Base-by-base conservation (phyloP, 1,139 yeast species). In the Candida sojae region DNA sequence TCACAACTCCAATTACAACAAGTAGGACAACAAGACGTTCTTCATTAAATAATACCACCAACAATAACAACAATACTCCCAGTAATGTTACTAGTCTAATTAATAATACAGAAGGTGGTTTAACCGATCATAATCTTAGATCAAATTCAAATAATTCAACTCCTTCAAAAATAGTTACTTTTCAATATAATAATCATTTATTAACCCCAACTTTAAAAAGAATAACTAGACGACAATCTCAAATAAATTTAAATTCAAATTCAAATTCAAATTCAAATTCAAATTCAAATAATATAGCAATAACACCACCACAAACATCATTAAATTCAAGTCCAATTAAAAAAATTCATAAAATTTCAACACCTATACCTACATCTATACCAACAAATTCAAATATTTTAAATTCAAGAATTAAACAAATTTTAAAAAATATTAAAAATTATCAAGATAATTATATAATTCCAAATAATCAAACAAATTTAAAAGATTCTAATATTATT, bases 121-220 rank as follows among this genome's bases (percentile, higher is more conserved):
- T 36, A 36, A 36, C 39, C 2, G 39, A 36, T 25, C 39, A 36
- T 12, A 36, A 36, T 23, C n/a, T 36, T 26, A 12, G 42, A 6
- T 29, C 34, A 7, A 32, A 37, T 33, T 25, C 28, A 30, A 28
- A 34, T 8, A 28, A 39, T 31, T 34, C 44, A 9, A 42, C 54
- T 13, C 57, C 59, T 6, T 46, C 56, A 29, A 52, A 48, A 43
- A 43, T 53, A 4, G 54, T 53, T 8, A 50, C 45, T 9, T 44
- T 56, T 12, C 57, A 52, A 21, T 51, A 51, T 36, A 52, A 48
- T 40, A 41, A 33, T 25, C 13, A 31, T 31, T 36, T 36, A n/a
- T 36, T 36, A 12, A 39, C 42, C 5, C 42, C 42, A 30, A 28
- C 11, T 39, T 17, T 34, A n/a, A 31, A 35, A 30, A 29, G 34